A percentile compares a stretch with the other conserved stretches of the same genome.
Evolutionary conservation across 768 basidiomycete genomes (phyloP).

Genomic region (Mycena metata): DNA sequence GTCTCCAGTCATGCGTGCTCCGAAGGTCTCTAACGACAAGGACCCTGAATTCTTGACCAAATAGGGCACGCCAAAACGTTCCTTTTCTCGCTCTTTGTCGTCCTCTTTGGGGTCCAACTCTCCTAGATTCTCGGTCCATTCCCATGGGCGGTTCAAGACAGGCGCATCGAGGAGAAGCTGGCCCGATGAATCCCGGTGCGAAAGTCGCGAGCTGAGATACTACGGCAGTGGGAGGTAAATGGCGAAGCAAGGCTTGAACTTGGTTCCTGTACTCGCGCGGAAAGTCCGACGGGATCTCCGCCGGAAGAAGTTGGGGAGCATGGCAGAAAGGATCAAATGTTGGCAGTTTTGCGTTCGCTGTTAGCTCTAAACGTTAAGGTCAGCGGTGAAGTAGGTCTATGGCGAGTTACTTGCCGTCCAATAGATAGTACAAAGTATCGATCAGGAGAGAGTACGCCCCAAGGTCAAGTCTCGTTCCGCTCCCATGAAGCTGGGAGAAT

Average conservation of each 20-base stretch:
- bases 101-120: conserved; percentile 65
- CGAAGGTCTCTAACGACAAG: conserved; percentile 80
- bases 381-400: background rate
- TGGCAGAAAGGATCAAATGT: conserved; percentile 74
- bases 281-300: conserved; percentile 67
- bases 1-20: conserved; percentile 75
- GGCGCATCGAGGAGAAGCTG: conserved; percentile 61
- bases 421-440: conserved; percentile 80
- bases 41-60: conserved; percentile 76
- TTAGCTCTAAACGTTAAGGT: conserved; percentile 64
- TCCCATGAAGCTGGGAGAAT: conserved; percentile 63
- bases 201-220: conserved; percentile 72
- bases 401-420: conserved; percentile 69
- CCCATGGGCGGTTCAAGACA: conserved; percentile 86
- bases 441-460: conserved; percentile 75
- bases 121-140: conserved; percentile 87
- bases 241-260: conserved; percentile 69
- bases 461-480: conserved; percentile 66
- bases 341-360: conserved; percentile 66
- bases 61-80: conserved; percentile 50
- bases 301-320: conserved; percentile 66
- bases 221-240: conserved; percentile 61
- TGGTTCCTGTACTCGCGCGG: conserved; percentile 71
- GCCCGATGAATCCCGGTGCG: conserved; percentile 68
- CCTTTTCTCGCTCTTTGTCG: conserved; percentile 55